Conservation (phyloP, 257 asterid genomes). For the Solanum infundibuliforme region DNA sequence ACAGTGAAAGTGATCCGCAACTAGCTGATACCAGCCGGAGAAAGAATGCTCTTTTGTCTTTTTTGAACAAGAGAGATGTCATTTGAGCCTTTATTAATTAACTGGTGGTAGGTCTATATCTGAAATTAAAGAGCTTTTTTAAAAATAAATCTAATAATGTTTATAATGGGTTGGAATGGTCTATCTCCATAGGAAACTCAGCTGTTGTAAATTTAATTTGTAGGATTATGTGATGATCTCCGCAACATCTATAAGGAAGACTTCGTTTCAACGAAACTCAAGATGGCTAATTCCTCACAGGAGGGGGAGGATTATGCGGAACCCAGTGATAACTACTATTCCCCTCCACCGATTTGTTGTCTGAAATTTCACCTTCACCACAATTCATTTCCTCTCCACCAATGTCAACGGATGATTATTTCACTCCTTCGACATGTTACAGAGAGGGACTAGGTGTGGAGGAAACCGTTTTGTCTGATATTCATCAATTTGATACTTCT, state of each 20-base stretch:
- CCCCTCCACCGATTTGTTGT: no score
- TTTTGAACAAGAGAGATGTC: conserved; percentile 18
- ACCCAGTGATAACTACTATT: background rate
- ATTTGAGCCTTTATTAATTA: conserved; percentile 21
- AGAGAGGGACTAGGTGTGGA: no score
- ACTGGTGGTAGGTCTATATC: background rate
- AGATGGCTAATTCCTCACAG: background rate
- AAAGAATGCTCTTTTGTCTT: background rate
- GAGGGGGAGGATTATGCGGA: background rate
- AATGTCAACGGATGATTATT: no score
- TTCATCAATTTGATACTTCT: no score
- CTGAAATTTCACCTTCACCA: no score
- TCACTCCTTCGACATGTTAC: no score
- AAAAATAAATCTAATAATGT: no score
- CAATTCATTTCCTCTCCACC: no score
- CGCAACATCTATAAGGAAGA: background rate
- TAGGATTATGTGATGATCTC: background rate
- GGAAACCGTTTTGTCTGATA: no score
- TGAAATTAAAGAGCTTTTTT: background rate
- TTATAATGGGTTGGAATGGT: no score
- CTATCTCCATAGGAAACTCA: no score
- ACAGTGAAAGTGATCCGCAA: conserved; percentile 27
- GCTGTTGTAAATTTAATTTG: background rate
- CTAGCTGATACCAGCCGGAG: background rate
- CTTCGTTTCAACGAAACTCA: background rate